Conservation (phyloP, 2,329 filamentous ascomycete genomes). For the Aspergillus pseudoglaucus region DNA sequence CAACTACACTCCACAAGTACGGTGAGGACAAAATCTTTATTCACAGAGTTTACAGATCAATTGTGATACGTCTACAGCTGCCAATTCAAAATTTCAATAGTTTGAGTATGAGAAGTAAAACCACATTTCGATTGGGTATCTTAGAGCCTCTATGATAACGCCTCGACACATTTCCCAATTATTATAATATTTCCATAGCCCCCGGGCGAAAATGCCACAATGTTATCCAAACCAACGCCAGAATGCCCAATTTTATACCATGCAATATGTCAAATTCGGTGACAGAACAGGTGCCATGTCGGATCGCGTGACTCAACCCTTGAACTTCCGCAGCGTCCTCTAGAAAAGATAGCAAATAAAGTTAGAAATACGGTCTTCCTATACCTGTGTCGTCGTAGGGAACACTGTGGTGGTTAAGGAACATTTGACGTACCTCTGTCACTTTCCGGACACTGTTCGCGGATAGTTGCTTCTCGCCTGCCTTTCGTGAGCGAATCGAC, state of each 20-base stretch:
- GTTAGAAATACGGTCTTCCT: neutral
- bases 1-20: neutral
- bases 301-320: constrained; percentile 46
- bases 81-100: no score
- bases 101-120: no score
- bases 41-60: no score
- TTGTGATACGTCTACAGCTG: no score
- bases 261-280: neutral
- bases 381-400: neutral
- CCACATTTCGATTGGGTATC: no score
- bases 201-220: no score
- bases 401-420: neutral
- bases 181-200: no score
- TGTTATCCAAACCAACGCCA: no score
- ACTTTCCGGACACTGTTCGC: constrained; percentile 71
- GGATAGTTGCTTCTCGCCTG: constrained; percentile 67
- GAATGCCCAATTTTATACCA: neutral
- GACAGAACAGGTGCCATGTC: neutral
- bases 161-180: no score
- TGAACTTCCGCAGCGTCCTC: constrained; percentile 63
- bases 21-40: neutral
- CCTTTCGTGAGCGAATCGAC: constrained; percentile 65
- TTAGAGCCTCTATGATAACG: no score
- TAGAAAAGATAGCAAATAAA: constrained; percentile 24
- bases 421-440: constrained; percentile 54